Conservation (phyloP, 306 rosid species). For the Oxytropis ochrocephala region DNA sequence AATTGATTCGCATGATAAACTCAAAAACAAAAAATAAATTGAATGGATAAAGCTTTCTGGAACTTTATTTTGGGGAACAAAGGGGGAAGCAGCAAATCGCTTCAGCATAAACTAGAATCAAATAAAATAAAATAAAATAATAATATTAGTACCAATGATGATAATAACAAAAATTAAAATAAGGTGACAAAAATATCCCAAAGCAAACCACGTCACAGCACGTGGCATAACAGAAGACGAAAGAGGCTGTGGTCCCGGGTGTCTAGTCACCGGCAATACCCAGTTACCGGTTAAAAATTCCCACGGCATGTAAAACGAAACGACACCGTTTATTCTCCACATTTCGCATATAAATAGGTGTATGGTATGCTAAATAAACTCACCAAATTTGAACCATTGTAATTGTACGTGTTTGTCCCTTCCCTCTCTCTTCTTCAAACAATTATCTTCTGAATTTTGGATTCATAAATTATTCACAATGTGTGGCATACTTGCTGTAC, state of each 20-base stretch:
- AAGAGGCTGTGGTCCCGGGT: conserved; percentile 33
- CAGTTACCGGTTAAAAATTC: conserved; percentile 23
- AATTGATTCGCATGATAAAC: not conserved
- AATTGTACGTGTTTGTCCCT: conserved; percentile 23
- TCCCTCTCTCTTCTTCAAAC: not conserved
- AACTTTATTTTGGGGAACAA: not conserved
- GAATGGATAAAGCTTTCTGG: conserved; percentile 38
- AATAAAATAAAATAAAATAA: not conserved
- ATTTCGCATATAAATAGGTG: conserved; percentile 45
- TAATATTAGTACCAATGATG: no score
- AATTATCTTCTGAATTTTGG: not conserved
- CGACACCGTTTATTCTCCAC: conserved; percentile 30
- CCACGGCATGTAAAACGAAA: not conserved
- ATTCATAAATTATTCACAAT: conserved; percentile 17
- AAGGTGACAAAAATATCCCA: conserved; percentile 15
- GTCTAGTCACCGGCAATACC: not conserved
- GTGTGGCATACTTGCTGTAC: conserved; percentile 98
- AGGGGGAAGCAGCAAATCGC: conserved; percentile 15
- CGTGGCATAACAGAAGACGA: conserved; percentile 27
- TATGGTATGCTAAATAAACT: conserved; percentile 15
- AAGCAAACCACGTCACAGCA: conserved; percentile 26
- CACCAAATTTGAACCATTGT: not conserved
- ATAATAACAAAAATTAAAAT: not conserved
- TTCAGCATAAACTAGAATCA: not conserved
- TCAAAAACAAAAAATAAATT: not conserved